These are phyloP conservation scores for Combretum micranthum DNA, from an alignment of 345 rosid genomes.

Conservation along the genomic window DNA sequence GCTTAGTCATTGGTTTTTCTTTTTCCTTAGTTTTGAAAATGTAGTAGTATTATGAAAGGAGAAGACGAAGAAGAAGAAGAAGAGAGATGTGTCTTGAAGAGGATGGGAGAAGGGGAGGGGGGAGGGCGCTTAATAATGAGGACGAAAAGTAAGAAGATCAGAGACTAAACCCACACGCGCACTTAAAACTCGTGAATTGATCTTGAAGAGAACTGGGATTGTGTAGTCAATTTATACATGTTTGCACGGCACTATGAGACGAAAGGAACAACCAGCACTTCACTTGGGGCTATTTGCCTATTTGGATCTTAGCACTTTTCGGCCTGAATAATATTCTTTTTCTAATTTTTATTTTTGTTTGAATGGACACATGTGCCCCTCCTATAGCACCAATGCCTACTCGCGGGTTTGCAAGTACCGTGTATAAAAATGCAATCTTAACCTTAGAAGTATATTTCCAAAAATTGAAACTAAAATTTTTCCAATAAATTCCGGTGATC, in stretches of 20 bases:
- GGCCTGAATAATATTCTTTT: no score
- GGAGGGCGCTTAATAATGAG: slow-evolving; percentile 30
- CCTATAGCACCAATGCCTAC: no score
- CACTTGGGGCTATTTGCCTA: no score
- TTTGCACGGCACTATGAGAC: neutral
- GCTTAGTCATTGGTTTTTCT: slow-evolving; percentile 47
- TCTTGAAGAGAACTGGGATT: neutral
- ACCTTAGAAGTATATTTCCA: no score
- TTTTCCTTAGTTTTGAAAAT: neutral
- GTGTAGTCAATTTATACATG: slow-evolving; percentile 6
- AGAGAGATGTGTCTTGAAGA: slow-evolving; percentile 3
- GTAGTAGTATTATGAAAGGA: slow-evolving; percentile 33
- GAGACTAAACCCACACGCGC: slow-evolving; percentile 20
- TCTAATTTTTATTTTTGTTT: no score
- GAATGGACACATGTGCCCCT: no score
- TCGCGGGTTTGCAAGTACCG: no score
- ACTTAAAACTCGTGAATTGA: neutral
- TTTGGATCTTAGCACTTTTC: no score
- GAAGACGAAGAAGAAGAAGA: slow-evolving; percentile 16
- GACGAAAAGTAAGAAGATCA: slow-evolving; percentile 8
- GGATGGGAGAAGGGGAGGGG: slow-evolving; percentile 1
- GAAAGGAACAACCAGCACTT: neutral
- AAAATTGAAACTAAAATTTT: no score
- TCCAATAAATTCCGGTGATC: no score
- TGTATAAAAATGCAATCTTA: no score